A percentile compares a stretch with the other conserved stretches of the same genome.
Evolutionary conservation across 1,139 yeast genomes (phyloP).

Genomic region (Protomyces pachydermus): DNA sequence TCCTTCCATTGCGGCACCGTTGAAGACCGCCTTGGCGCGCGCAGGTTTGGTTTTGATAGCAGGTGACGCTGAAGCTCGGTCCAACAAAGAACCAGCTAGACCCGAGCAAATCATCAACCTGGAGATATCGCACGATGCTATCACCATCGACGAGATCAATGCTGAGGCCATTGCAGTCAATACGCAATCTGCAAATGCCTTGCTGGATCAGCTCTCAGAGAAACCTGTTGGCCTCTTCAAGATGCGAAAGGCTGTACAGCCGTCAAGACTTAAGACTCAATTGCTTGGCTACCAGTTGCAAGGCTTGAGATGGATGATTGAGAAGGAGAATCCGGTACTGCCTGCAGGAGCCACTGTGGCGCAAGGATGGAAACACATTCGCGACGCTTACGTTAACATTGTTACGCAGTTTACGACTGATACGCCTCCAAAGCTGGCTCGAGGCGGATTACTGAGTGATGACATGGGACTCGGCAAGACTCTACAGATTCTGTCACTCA

Average conservation of each 20-base stretch:
- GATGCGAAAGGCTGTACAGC: conserved; percentile 29
- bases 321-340: conserved; percentile 43
- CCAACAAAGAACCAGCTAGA: neutral
- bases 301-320: conserved; percentile 82
- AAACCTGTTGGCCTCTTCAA: conserved; percentile 27
- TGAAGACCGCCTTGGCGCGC: conserved; percentile 13
- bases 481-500: conserved; percentile 69
- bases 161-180: neutral
- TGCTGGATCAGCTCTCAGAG: conserved; percentile 8
- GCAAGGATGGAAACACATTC: conserved; percentile 50
- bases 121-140: neutral
- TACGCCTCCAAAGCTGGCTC: conserved; percentile 23
- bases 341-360: conserved; percentile 2
- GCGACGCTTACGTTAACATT: conserved; percentile 46
- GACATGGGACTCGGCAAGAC: conserved; percentile 98
- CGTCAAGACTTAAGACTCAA: conserved; percentile 30
- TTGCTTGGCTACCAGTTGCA: conserved; percentile 79
- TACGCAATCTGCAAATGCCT: conserved; percentile 1
- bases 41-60: conserved; percentile 11
- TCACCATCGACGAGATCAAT: neutral
- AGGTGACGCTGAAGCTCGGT: neutral
- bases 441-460: conserved; percentile 88
- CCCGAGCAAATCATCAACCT: neutral
- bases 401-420: conserved; percentile 25
- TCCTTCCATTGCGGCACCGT: neutral